A percentile compares a stretch with the other conserved stretches of the same genome.
phyloP scores from a whole-genome alignment of 2,329 filamentous ascomycete genomes.

The Colletotrichum costaricense region DNA sequence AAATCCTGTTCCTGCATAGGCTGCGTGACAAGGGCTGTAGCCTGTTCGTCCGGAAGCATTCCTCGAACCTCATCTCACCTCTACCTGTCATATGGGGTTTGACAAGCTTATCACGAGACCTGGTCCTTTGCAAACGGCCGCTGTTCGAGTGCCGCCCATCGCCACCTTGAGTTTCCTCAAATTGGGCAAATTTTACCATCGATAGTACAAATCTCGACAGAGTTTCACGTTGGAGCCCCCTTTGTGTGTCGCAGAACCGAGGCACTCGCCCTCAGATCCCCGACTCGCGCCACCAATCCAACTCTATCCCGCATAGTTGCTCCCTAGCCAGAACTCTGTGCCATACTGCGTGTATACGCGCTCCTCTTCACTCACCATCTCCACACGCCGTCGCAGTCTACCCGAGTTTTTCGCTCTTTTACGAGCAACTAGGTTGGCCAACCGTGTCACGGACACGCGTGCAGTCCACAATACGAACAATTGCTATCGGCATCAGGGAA shows the following conservation, averaged over 20 bases:
- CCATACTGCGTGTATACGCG: background rate
- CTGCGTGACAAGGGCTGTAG: background rate
- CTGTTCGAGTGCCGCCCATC: constrained; percentile 4
- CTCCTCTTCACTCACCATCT: background rate
- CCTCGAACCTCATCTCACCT: background rate
- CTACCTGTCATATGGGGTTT: background rate
- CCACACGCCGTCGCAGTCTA: background rate
- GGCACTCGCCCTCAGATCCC: constrained; percentile 10
- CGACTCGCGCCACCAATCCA: constrained; percentile 8
- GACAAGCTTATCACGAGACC: background rate
- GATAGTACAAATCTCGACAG: background rate
- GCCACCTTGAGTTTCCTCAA: background rate
- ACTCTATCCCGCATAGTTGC: constrained; percentile 15
- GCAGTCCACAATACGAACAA: background rate
- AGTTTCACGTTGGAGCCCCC: constrained; percentile 6
- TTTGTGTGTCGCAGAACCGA: background rate
- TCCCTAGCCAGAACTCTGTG: background rate
- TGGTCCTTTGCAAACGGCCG: constrained; percentile 17
- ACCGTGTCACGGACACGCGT: background rate
- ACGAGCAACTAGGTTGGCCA: background rate
- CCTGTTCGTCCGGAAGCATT: background rate
- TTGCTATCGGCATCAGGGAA: background rate
- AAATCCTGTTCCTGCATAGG: background rate
- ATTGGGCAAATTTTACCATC: background rate
- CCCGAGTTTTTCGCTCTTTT: background rate